A percentile compares a stretch with the other conserved stretches of the same genome.
Conservation (phyloP, 495 filamentous ascomycete species). For the Cercophora scortea region DNA sequence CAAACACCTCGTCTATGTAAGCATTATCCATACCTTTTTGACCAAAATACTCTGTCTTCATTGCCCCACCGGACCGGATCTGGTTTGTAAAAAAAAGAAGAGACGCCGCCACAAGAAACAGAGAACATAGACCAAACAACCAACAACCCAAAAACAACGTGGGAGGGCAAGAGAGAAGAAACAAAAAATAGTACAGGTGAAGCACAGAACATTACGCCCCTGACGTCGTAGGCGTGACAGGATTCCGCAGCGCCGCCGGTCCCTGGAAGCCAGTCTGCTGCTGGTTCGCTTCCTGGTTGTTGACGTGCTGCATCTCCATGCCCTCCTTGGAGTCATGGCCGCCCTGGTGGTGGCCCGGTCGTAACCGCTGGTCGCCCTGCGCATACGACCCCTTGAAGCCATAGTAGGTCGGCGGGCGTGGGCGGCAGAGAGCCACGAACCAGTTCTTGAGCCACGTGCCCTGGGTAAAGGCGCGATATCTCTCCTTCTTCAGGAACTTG, state of each 20-base stretch:
- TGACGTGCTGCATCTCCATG: conserved; percentile 40
- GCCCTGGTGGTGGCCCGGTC: conserved; percentile 6
- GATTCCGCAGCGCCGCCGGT: conserved; percentile 18
- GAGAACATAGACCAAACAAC: not conserved
- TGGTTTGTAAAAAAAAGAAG: no score
- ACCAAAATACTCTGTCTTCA: no score
- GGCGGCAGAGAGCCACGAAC: conserved; percentile 70
- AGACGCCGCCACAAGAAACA: not conserved
- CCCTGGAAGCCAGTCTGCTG: conserved; percentile 23
- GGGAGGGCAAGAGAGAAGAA: not conserved
- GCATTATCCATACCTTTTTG: no score
- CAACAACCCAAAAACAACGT: not conserved
- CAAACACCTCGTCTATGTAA: no score
- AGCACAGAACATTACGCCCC: not conserved
- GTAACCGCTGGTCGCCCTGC: conserved; percentile 79
- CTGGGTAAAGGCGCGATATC: conserved; percentile 86
- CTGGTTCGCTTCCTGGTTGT: conserved; percentile 1
- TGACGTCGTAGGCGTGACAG: not conserved
- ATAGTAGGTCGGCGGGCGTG: conserved; percentile 83
- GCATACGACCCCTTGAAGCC: conserved; percentile 72
- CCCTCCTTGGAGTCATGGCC: conserved; percentile 20
- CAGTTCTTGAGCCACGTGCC: conserved; percentile 70
- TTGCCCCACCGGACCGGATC: no score
- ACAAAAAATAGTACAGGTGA: not conserved
- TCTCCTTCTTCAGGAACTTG: conserved; percentile 85